phyloP scores from a whole-genome alignment of 1,284 basidiomycete species.

The Boletellus deceptivus region DNA sequence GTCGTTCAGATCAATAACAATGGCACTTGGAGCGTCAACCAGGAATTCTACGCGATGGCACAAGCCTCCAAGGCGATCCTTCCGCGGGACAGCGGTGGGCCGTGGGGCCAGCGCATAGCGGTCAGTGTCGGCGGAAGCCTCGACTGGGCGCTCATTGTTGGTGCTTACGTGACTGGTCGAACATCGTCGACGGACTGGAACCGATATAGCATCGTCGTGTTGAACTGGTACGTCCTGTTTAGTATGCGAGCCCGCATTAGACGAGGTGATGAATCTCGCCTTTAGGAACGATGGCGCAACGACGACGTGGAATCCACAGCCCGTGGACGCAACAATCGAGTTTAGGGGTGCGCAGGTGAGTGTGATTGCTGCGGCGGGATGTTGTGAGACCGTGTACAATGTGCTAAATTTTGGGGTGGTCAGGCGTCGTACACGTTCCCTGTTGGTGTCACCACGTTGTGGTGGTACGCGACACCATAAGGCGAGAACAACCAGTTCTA shows the following conservation, averaged over 20 bases:
- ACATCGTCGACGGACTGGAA: conserved; percentile 54
- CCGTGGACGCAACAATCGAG: conserved; percentile 63
- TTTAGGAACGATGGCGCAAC: conserved; percentile 50
- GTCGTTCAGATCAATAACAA: conserved; percentile 64
- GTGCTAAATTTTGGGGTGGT: conserved; percentile 2
- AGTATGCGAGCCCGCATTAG: background rate
- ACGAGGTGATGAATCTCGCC: background rate
- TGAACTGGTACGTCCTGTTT: conserved; percentile 49
- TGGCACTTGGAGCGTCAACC: conserved; percentile 62
- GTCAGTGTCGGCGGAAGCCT: conserved; percentile 57
- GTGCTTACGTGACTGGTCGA: conserved; percentile 62
- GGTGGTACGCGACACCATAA: conserved; percentile 34
- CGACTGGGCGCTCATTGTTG: conserved; percentile 58
- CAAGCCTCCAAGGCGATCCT: conserved; percentile 71
- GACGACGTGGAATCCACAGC: conserved; percentile 57
- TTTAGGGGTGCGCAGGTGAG: conserved; percentile 65
- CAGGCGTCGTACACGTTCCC: conserved; percentile 41
- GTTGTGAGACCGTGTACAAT: background rate
- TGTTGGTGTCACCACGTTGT: conserved; percentile 40
- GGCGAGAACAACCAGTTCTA: background rate
- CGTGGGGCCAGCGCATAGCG: conserved; percentile 65
- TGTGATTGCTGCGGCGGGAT: background rate
- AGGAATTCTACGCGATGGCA: conserved; percentile 75
- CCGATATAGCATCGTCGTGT: conserved; percentile 66
- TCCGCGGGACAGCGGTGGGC: conserved; percentile 64